A percentile compares a stretch with the other conserved stretches of the same genome.
Evolutionary conservation across 345 rosid genomes (phyloP).

Genomic region (Eucalyptus decipiens): DNA sequence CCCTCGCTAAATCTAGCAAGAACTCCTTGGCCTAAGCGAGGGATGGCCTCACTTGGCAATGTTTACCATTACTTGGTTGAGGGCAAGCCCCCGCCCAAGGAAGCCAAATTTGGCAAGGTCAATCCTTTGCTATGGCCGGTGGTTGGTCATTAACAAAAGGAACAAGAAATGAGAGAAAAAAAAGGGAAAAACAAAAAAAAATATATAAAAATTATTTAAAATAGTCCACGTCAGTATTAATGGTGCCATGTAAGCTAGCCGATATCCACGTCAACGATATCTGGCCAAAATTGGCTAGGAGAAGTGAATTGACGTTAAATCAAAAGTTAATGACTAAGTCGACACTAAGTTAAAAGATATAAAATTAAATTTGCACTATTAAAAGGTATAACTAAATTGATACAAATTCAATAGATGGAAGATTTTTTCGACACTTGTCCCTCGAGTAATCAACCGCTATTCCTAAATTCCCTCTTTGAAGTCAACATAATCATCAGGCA

Average conservation of each 20-base stretch:
- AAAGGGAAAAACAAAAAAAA: too few relatives aligned
- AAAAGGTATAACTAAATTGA: rapidly evolving
- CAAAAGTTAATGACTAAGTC: rapidly evolving
- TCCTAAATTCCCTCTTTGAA: not conserved
- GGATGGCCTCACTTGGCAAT: rapidly evolving
- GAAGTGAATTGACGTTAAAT: rapidly evolving
- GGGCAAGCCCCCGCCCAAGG: rapidly evolving
- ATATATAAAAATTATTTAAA: rapidly evolving
- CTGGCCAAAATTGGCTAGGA: rapidly evolving
- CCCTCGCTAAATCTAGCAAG: rapidly evolving
- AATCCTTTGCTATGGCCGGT: rapidly evolving
- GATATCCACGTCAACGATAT: rapidly evolving
- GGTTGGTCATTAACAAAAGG: rapidly evolving
- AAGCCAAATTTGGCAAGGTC: not conserved
- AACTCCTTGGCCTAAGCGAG: rapidly evolving
- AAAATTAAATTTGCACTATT: rapidly evolving
- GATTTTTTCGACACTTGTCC: rapidly evolving
- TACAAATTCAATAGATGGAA: rapidly evolving
- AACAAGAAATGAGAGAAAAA: not conserved
- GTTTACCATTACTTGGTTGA: rapidly evolving
- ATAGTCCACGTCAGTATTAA: rapidly evolving
- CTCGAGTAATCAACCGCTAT: not conserved
- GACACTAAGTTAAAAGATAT: rapidly evolving
- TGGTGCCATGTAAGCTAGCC: rapidly evolving
- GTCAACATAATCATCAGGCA: not conserved